Evolutionary conservation across 192 early-diverging fungal species (phyloP), one percentile per base, ranked within the genome.

Genomic region (Backusella circina): DNA sequence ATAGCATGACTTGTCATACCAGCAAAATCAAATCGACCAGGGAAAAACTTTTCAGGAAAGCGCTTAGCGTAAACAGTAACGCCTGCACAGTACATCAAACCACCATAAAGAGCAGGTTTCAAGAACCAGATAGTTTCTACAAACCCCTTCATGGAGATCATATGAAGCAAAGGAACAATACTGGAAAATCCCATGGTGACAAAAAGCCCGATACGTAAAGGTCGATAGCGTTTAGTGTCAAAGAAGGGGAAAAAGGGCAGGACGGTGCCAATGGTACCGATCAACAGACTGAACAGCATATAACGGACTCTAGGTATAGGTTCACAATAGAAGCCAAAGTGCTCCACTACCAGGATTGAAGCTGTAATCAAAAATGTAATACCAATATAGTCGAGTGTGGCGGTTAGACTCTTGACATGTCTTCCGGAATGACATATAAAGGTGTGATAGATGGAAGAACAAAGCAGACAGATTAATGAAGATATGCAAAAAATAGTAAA

Each of bases 41-140:
- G 88, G 36, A 82, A 88, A 44, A 82, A 82, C 67, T 85, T 85
- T 76, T 90, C 88, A 16, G 88, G 88, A 65, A 84, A 88, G 15
- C 87, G 82, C 66, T 86, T 84, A 36, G 87, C 88, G 71, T 90
- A 88, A 38, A 89, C 84, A 39, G 82, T 76, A n/a, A 89, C 83
- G 16, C 88, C 88, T 0, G 77, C 74, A 28, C 86, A 6, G 71
- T 90, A 90, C 23, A 84, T 84, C 12, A 77, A 3, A 1, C 84
- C 78, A 30, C 85, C 86, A 44, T 80, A 79, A 64, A 83, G 80
- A 31, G 87, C 76, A 13, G 88, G 87, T 2, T 75, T 71, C 1
- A 88, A 72, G 67, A 84, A 90, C n/a, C 77, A 72, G 70, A 79
- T 71, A 13, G 83, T 83, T 41, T 74, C 73, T 7, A 26, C 1